Base-by-base conservation (phyloP, 2,329 filamentous ascomycete species). In the Coniochaeta sp. region DNA sequence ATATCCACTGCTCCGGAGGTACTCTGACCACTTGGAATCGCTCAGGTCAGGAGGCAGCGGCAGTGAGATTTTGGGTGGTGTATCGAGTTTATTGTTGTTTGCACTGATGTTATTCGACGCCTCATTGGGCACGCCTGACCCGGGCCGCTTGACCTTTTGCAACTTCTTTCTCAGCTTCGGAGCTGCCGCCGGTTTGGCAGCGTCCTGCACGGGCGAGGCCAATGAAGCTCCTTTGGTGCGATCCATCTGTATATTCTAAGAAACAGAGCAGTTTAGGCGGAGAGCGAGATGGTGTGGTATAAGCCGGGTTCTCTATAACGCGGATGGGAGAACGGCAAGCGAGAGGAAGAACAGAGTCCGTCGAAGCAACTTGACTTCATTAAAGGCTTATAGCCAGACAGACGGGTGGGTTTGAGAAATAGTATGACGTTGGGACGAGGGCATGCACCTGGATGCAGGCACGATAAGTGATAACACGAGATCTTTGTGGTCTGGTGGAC, bases 11-110 rank as follows among this genome's bases (percentile, higher is more conserved):
- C 64, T 63, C 38, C 67, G 65, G 24, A 71, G 65, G 60, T 72
- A 72, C 16, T 70, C 69, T 40, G 67, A 64, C 69, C 70, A 74
- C 64, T 71, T 72, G 34, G 69, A 64, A 61, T 71, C 68, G 61
- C 69, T 72, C 7, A 72, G 67, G 40, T 74, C 71, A n/a, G 70
- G 68, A 12, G 70, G 66, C 33, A 67, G 61, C 31, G 67, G 64
- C 36, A 68, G 59, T 6, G 64, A 61, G 26, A 36, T 61, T 58
- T 34, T 67, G 60, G 62, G 57, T 33, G 59, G 58, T 22, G 59
- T 64, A 50, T 64, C 59, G 33, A n/a, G 58, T 62, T 67, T 64
- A 59, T 62, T 61, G 40, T 31, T 26, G 47, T 52, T 52, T 52
- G 47, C 9, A 28, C 28, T 22, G 28, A 26, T 57, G 24, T 61